Percentiles rank a stretch among this genome's conserved stretches.
Evolutionary conservation across 257 asterid species (phyloP).

Genomic region (Przewalskia tangutica): DNA sequence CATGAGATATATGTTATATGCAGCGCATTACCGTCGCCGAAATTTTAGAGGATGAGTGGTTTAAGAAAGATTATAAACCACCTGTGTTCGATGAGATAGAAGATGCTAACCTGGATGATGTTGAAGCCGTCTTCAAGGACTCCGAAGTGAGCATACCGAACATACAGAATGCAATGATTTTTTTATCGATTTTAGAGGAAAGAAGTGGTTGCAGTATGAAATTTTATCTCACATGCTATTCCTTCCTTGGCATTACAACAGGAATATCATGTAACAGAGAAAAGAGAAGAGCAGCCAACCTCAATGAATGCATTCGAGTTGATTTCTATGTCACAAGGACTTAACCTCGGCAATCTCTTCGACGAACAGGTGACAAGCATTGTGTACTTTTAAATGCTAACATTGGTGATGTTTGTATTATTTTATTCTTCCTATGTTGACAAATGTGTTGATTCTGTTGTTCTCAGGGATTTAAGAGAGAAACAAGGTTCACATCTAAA

Average conservation of each 20-base stretch:
- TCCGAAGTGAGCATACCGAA: constrained; percentile 47
- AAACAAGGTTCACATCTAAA: constrained; percentile 81
- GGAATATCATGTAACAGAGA: constrained; percentile 81
- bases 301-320: constrained; percentile 95
- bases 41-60: constrained; percentile 78
- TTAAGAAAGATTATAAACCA: constrained; percentile 72
- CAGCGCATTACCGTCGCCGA: constrained; percentile 75
- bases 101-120: constrained; percentile 76
- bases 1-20: not conserved
- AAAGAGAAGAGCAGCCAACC: constrained; percentile 58
- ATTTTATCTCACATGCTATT: not conserved
- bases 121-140: constrained; percentile 86
- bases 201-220: not conserved
- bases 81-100: constrained; percentile 72
- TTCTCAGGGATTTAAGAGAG: constrained; percentile 72
- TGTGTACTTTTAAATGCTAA: not conserved
- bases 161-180: not conserved
- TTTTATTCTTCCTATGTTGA: constrained; percentile 7
- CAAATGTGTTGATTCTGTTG: constrained; percentile 30
- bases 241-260: constrained; percentile 11
- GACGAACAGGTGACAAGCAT: constrained; percentile 50
- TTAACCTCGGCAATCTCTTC: constrained; percentile 78
- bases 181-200: not conserved
- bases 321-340: constrained; percentile 89
- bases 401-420: not conserved